Evolutionary conservation across 2,329 filamentous ascomycete genomes (phyloP), one percentile per base, ranked within the genome.

Genomic region (Onygena corvina): DNA sequence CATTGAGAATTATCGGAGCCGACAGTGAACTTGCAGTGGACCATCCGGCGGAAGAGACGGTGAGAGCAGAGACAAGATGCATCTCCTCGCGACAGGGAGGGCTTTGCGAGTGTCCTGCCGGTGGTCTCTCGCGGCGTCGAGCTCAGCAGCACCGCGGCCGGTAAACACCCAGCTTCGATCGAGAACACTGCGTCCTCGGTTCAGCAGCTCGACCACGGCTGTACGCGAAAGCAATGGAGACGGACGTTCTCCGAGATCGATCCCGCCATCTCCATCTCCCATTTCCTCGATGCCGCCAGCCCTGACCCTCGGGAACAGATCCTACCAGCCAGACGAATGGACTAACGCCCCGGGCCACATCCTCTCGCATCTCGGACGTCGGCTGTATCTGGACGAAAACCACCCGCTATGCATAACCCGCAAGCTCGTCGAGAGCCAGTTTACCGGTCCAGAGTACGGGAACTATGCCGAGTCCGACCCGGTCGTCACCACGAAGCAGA

Each of bases 321-420:
- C 36, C 20, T 40, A 25, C 36, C 18, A 60, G 59, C 81, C 76
- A 14, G 88, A 96, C 63, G 67, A 75, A 47, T 95, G 87, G 84
- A 92, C 84, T 67, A 98, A 98, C 67, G 76, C 85, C 11, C 81
- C 90, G 2, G 59, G 76, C 21, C 83, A 81, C 49, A 89, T 98
- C 54, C 70, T 88, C 44, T 72, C 80, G 18, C 80, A 85, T 50
- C 76, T 93, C 44, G 76, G 80, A 42, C 83, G 87, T 53, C 80
- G 78, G 49, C 75, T 98, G n/a, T 92, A 98, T 67, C 76, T 94
- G n/a, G 81, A 92, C 61, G 78, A 82, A 53, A 82, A 94, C 66
- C 92, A 98, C 62, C 92, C 92, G 20, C 75, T 98, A 30, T 80
- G 79, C 57, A 94, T 96, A 60, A 96, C 92, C 8, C 81, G 92